Percentiles rank a stretch among this genome's conserved stretches.
Conservation (phyloP, 352 stramenopile species). For the Thalassiosira mediterranea region DNA sequence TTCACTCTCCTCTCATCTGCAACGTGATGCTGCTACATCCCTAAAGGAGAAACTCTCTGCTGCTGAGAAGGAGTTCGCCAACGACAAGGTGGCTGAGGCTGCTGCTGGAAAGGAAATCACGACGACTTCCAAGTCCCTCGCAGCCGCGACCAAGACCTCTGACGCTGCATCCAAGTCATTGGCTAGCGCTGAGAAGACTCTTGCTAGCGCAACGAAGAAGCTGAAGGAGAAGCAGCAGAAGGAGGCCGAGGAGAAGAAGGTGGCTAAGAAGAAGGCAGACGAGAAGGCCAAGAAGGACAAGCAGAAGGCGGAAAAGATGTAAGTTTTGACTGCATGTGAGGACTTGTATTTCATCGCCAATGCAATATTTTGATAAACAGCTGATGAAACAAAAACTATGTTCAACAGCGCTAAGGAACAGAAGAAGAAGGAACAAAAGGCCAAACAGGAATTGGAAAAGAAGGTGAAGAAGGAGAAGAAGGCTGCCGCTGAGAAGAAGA, state of each 20-base stretch:
- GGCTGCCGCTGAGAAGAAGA: constrained; percentile 54
- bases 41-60: constrained; percentile 42
- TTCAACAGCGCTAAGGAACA: background rate
- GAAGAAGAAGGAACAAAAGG: constrained; percentile 12
- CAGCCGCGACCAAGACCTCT: constrained; percentile 89
- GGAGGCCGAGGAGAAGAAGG: constrained; percentile 80
- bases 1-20: background rate
- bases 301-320: constrained; percentile 64
- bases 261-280: constrained; percentile 84
- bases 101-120: constrained; percentile 87
- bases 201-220: constrained; percentile 87
- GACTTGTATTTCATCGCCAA: background rate
- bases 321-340: constrained; percentile 31
- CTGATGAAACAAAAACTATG: background rate
- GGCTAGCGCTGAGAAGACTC: constrained; percentile 85
- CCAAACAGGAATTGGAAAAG: constrained; percentile 3
- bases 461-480: constrained; percentile 8
- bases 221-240: constrained; percentile 85
- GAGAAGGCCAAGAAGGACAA: constrained; percentile 85
- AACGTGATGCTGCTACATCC: constrained; percentile 80
- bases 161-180: constrained; percentile 77
- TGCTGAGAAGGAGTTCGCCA: constrained; percentile 81
- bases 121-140: constrained; percentile 86
- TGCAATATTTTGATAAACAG: background rate
- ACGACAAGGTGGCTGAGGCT: constrained; percentile 86